These are phyloP conservation scores for Asterionellopsis glacialis DNA, from an alignment of 108 stramenopile genomes.

Conservation along the genomic window DNA sequence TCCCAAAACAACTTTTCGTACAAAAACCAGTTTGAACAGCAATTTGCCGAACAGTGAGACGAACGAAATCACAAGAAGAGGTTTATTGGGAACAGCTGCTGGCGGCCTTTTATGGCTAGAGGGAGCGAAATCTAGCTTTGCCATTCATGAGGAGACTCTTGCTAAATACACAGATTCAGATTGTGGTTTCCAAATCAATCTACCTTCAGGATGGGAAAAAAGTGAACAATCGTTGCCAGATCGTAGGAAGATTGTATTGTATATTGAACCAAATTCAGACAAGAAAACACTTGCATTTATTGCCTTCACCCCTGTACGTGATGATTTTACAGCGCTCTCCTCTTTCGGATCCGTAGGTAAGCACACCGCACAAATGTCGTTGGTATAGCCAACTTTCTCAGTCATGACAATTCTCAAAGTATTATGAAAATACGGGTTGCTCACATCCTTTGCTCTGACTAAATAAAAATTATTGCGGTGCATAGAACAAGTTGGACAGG, in stretches of 20 bases:
- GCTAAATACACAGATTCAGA: constrained; percentile 34
- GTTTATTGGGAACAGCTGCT: constrained; percentile 6
- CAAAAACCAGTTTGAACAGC: too few species aligned
- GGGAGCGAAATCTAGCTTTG: neutral
- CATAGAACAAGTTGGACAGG: constrained; percentile 46
- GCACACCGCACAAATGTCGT: neutral
- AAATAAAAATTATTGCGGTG: neutral
- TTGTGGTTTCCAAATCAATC: constrained; percentile 42
- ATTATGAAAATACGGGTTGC: neutral
- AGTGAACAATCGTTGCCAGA: constrained; percentile 57
- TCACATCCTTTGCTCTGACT: neutral
- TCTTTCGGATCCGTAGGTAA: constrained; percentile 71
- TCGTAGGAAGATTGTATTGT: constrained; percentile 59
- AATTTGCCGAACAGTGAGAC: neutral
- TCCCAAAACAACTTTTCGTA: too few species aligned
- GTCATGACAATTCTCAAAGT: neutral
- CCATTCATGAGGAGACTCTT: constrained; percentile 8
- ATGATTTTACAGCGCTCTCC: constrained; percentile 69
- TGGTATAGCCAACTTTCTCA: neutral
- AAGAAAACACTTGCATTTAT: constrained; percentile 49
- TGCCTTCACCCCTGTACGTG: constrained; percentile 76
- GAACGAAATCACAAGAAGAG: constrained; percentile 4
- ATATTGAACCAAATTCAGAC: constrained; percentile 34
- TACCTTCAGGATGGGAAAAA: constrained; percentile 51
- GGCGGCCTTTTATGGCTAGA: neutral